Conservation (phyloP, 1,284 basidiomycete species). For the Polyporus tsugae region DNA sequence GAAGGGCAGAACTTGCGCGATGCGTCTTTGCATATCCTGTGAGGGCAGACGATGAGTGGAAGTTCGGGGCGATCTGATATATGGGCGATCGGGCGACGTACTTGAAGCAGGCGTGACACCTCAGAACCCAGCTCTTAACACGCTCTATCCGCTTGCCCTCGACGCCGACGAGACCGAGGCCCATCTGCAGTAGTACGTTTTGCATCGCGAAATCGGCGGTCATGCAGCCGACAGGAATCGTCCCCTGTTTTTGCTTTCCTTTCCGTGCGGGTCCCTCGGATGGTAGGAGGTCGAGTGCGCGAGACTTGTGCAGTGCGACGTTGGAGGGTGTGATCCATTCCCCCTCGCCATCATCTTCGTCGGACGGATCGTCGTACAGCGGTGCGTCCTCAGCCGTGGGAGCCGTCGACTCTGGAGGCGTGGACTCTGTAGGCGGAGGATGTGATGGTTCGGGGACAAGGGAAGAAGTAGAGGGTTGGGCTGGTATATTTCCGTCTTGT, state of each 20-base stretch:
- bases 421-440: constrained; percentile 22
- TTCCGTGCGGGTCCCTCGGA: constrained; percentile 47
- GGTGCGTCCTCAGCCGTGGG: constrained; percentile 34
- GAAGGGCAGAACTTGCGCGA: constrained; percentile 98
- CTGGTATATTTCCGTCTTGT: constrained; percentile 23
- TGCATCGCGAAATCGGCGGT: constrained; percentile 99
- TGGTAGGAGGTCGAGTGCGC: constrained; percentile 84
- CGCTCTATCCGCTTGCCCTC: constrained; percentile 92
- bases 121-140: constrained; percentile 95
- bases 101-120: constrained; percentile 99
- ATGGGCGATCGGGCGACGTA: constrained; percentile 53
- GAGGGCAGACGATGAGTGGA: background rate
- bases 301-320: constrained; percentile 88
- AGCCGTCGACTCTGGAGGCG: constrained; percentile 18
- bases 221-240: constrained; percentile 85
- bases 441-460: constrained; percentile 12
- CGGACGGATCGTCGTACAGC: constrained; percentile 78
- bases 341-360: constrained; percentile 85
- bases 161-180: constrained; percentile 88
- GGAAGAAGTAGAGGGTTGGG: constrained; percentile 10
- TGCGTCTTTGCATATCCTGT: constrained; percentile 94
- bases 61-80: background rate
- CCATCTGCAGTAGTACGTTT: constrained; percentile 97
- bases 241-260: constrained; percentile 50
- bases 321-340: constrained; percentile 99